These are phyloP conservation scores for Geopyxis carbonaria DNA, from an alignment of 495 filamentous ascomycete species.

Conservation along the genomic window DNA sequence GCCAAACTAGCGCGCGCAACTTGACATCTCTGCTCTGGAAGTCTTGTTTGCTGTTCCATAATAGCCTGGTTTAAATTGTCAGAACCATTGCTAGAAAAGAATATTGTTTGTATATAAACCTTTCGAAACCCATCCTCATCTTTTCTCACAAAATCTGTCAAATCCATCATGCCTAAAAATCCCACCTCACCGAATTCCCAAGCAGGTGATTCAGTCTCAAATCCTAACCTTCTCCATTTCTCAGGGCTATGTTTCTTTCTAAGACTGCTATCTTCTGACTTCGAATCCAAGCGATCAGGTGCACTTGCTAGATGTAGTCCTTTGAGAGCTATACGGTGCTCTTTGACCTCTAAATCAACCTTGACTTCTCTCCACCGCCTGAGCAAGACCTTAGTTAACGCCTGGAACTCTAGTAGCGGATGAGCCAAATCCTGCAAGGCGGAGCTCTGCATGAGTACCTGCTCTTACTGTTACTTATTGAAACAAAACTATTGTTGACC, in stretches of 20 bases:
- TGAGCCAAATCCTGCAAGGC: constrained; percentile 87
- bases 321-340: constrained; percentile 77
- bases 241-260: constrained; percentile 65
- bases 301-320: constrained; percentile 69
- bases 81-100: constrained; percentile 5
- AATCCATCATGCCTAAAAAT: constrained; percentile 92
- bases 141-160: constrained; percentile 81
- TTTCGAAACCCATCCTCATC: constrained; percentile 87
- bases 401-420: constrained; percentile 87
- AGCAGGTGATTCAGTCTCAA: constrained; percentile 74
- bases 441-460: constrained; percentile 77
- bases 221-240: constrained; percentile 86
- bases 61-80: constrained; percentile 32
- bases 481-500: not conserved
- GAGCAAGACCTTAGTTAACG: constrained; percentile 73
- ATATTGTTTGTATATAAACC: too few relatives aligned
- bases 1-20: constrained; percentile 75
- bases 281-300: constrained; percentile 30
- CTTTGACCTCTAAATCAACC: constrained; percentile 68
- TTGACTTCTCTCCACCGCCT: constrained; percentile 77
- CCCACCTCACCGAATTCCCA: constrained; percentile 72
- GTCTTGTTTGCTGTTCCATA: constrained; percentile 68
- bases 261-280: constrained; percentile 27
- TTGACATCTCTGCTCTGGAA: constrained; percentile 60
- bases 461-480: not conserved